Base-by-base conservation (phyloP, 306 rosid species). In the Fragaria ananassa region DNA sequence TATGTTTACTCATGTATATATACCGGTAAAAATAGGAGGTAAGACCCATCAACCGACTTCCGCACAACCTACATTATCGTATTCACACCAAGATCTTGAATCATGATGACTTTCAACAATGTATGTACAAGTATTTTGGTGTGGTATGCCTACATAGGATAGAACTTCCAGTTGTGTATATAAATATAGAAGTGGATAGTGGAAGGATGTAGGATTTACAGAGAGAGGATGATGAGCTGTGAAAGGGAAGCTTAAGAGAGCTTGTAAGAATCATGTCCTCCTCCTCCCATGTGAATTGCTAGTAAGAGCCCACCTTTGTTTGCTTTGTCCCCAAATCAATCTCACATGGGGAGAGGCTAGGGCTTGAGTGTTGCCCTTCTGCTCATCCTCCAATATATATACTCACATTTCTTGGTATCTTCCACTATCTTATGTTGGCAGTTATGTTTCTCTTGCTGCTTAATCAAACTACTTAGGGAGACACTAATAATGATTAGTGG, bases 251-350 rank as follows among this genome's bases (percentile, higher is more conserved):
- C 18, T 8, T 72, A 78, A 83, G 87, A 76, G 84, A 42, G 69
- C 1, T 68, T 44, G 80, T 75, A 18, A 78, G 96, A 93, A 91
- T 89, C 82, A 87, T 90, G 77, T 82, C 86, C 79, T 83, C 83
- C 78, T 81, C 74, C 86, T 85, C 96, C 98, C 98, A 94, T 91
- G 98, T 94, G 98, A 91, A 78, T 74, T 87, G 85, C 75, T 82
- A 80, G 77, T 51, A 82, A 76, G 85, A 87, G 87, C 78, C 80
- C 83, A 81, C 85, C 93, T 82, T 86, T 80, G 82, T 81, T 86
- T 89, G 87, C 92, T 85, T 91, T 93, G 85, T 87, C 90, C 72
- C 91, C 88, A 84, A 89, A 88, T 88, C 88, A 86, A 29, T 73
- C 87, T 88, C 92, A 91, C 96, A 91, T 91, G 97, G 91, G 83